Base-by-base conservation (phyloP, 2,329 filamentous ascomycete genomes). In the Corniculantispora saksenae region DNA sequence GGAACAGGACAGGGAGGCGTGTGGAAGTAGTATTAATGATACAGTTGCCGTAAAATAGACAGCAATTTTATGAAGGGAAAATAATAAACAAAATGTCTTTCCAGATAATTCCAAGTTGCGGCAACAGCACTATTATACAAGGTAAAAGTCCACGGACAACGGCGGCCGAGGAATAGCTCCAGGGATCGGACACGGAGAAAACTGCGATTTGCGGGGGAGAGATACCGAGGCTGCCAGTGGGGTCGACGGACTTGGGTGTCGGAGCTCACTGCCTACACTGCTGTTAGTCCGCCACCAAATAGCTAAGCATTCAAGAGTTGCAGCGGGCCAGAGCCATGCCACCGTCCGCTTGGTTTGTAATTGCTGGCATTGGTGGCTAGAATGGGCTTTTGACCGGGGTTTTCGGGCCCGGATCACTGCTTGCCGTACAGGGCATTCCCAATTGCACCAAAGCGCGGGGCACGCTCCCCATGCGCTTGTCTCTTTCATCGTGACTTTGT, bases 221-320 rank as follows among this genome's bases (percentile, higher is more conserved):
- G 65, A 68, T 71, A 70, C 72, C 72, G 72, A 73, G 72, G 72
- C 71, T 68, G 32, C 69, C 65, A 65, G 60, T 59, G 62, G 62
- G 47, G 43, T 47, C 40, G n/a, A 55, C 48, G 12, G 50, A 23
- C 3, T 51, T 50, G 12, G n/a, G 35, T 19, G 13, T 47, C 57
- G 32, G 57, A 51, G 57, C 29, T 50, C 29, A 38, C 45, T 51
- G 45, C 21, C 29, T 50, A 51, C 45, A 60, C n/a, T 38, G 45
- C 25, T 29, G 29, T 50, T 50, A 60, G 45, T 29, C 48, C 23
- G 21, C 23, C 21, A n/a, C 47, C 47, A 12, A 13, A 15, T 5
- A 8, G 27, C 23, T 29, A 23, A 3, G 7, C 29, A 25, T 51
- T 29, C n/a, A 25, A 19, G 38, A 13, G 38, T 13, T 19, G 4